Conservation (phyloP, 805 yeast genomes). For the Saccharomycopsis fermentans region DNA sequence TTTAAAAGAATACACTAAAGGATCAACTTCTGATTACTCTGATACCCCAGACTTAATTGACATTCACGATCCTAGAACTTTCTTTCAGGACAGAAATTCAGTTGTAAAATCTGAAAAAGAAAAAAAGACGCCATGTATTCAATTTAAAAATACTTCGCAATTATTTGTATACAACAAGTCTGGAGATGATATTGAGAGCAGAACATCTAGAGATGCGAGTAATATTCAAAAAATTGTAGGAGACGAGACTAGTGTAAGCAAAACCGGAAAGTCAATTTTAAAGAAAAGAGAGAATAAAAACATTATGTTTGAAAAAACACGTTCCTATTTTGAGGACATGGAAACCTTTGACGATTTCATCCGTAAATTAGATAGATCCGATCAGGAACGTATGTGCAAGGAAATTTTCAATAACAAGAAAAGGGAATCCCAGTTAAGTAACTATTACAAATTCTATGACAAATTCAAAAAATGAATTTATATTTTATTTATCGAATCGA, state of each 20-base stretch:
- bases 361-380: constrained; percentile 14
- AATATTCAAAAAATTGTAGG: neutral
- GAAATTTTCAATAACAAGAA: constrained; percentile 11
- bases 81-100: neutral
- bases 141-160: constrained; percentile 12
- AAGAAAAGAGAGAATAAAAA: constrained; percentile 14
- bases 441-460: constrained; percentile 13
- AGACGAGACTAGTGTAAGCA: neutral
- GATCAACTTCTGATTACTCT: neutral
- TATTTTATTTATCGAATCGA: neutral
- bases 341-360: constrained; percentile 16
- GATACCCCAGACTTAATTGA: neutral
- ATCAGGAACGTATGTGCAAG: constrained; percentile 9
- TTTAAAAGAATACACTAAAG: neutral
- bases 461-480: neutral
- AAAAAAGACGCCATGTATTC: constrained; percentile 6
- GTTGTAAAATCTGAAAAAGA: neutral
- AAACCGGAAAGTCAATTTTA: constrained; percentile 12
- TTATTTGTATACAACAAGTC: constrained; percentile 11
- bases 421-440: constrained; percentile 13
- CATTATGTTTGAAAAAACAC: constrained; percentile 6
- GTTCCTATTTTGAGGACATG: constrained; percentile 18
- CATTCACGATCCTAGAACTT: constrained; percentile 1
- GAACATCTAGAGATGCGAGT: neutral
- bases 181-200: neutral